Percentiles rank a stretch among this genome's conserved stretches.
Conservation (phyloP, 2,329 filamentous ascomycete genomes). For the Cladosporium velox region DNA sequence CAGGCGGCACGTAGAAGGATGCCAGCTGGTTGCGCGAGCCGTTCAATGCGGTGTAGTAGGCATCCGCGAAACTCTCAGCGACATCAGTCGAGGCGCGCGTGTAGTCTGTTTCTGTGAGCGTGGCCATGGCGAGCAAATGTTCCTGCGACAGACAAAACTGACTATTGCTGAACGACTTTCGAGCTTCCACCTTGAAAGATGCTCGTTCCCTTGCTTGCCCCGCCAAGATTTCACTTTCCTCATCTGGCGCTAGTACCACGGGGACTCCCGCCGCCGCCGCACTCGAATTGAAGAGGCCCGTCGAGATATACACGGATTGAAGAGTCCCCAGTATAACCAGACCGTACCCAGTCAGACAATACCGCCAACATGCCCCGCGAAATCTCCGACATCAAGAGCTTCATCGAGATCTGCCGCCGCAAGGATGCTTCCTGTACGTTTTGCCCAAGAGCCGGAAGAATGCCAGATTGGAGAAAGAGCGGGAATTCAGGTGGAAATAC, state of each 20-base stretch:
- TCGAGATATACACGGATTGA: slow-evolving; percentile 6
- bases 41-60: slow-evolving; percentile 75
- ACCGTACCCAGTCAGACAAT: slow-evolving; percentile 20
- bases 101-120: slow-evolving; percentile 35
- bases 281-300: slow-evolving; percentile 8
- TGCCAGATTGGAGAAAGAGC: slow-evolving; percentile 5
- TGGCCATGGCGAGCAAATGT: slow-evolving; percentile 26
- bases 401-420: slow-evolving; percentile 99
- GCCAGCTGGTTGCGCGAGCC: slow-evolving; percentile 58
- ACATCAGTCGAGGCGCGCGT: slow-evolving; percentile 51
- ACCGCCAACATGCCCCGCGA: slow-evolving; percentile 88
- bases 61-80: slow-evolving; percentile 69
- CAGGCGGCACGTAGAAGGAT: slow-evolving; percentile 69
- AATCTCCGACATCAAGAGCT: slow-evolving; percentile 98
- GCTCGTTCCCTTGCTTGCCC: not conserved
- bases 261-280: slow-evolving; percentile 8
- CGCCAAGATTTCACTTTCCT: slow-evolving; percentile 10
- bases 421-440: slow-evolving; percentile 98
- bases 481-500: slow-evolving; percentile 2
- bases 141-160: not conserved
- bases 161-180: not conserved
- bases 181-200: not conserved
- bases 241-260: not conserved
- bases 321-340: slow-evolving; percentile 19
- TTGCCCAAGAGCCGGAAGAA: slow-evolving; percentile 22